Percentiles rank a stretch among this genome's conserved stretches.
These are phyloP conservation scores for Mycena crocata DNA, from an alignment of 768 basidiomycete species.

Conservation along the genomic window DNA sequence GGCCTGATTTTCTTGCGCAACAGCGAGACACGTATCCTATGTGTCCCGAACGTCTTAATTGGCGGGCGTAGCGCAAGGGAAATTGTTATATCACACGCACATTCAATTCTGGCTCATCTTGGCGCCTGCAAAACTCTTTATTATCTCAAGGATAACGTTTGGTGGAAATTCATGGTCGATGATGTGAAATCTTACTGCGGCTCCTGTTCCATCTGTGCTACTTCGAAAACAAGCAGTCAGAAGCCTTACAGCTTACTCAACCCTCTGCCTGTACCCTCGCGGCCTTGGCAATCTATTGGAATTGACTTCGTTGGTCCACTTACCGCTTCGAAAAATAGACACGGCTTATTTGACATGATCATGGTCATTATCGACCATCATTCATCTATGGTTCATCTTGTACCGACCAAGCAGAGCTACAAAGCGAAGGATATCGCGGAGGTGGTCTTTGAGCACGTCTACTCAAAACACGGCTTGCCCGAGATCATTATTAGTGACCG, in stretches of 20 bases:
- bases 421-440: slow-evolving; percentile 17
- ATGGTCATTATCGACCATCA: slow-evolving; percentile 32
- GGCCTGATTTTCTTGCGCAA: slow-evolving; percentile 37
- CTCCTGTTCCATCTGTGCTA: slow-evolving; percentile 3
- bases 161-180: slow-evolving; percentile 11
- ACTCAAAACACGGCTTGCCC: slow-evolving; percentile 40
- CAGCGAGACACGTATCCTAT: slow-evolving; percentile 13
- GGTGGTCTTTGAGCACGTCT: slow-evolving; percentile 31
- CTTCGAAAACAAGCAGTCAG: slow-evolving; percentile 2
- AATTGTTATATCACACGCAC: slow-evolving; percentile 47
- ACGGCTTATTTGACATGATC: slow-evolving; percentile 29
- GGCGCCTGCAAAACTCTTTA: slow-evolving; percentile 38
- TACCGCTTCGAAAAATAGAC: slow-evolving; percentile 30
- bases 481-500: slow-evolving; percentile 41
- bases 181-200: slow-evolving; percentile 15
- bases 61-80: slow-evolving; percentile 33
- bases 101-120: slow-evolving; percentile 50
- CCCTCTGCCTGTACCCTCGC: background rate
- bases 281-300: slow-evolving; percentile 40
- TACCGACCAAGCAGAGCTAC: slow-evolving; percentile 15
- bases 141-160: no score
- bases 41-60: slow-evolving; percentile 39
- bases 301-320: slow-evolving; percentile 51
- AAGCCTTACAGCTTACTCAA: slow-evolving; percentile 41
- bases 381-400: slow-evolving; percentile 26